Evolutionary conservation across 768 basidiomycete species (phyloP).

Genomic region (Flagelloscypha sp.): DNA sequence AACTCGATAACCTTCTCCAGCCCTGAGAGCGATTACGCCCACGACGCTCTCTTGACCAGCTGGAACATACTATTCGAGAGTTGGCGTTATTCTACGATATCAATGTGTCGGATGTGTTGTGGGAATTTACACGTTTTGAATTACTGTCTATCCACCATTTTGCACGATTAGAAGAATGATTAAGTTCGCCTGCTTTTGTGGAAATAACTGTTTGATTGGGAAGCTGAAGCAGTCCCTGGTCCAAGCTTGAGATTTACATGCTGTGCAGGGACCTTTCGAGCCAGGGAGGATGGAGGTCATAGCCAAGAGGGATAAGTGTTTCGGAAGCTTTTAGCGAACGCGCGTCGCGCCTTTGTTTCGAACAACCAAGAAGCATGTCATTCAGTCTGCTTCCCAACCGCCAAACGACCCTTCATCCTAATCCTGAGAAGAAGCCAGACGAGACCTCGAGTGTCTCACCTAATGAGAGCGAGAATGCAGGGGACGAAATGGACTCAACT

Average conservation of each 20-base stretch:
- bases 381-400: conserved; percentile 56
- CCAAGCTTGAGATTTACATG: conserved; percentile 81
- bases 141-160: conserved; percentile 89
- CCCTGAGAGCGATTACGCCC: conserved; percentile 69
- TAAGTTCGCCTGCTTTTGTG: conserved; percentile 63
- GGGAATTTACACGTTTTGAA: conserved; percentile 69
- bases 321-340: no score
- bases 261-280: conserved; percentile 62
- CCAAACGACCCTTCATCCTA: conserved; percentile 41
- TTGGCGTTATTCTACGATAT: conserved; percentile 1
- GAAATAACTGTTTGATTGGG: conserved; percentile 33
- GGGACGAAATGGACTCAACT: conserved; percentile 60
- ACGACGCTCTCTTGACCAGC: conserved; percentile 86
- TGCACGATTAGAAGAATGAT: conserved; percentile 62
- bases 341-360: neutral
- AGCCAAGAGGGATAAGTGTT: no score
- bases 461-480: conserved; percentile 23
- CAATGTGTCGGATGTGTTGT: no score
- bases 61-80: conserved; percentile 67
- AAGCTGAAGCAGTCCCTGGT: conserved; percentile 64
- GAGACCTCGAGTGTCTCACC: conserved; percentile 24
- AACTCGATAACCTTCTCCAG: conserved; percentile 87
- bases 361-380: no score
- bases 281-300: conserved; percentile 75
- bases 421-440: conserved; percentile 48